phyloP scores from a whole-genome alignment of 345 rosid genomes.

The Citrus australasica region DNA sequence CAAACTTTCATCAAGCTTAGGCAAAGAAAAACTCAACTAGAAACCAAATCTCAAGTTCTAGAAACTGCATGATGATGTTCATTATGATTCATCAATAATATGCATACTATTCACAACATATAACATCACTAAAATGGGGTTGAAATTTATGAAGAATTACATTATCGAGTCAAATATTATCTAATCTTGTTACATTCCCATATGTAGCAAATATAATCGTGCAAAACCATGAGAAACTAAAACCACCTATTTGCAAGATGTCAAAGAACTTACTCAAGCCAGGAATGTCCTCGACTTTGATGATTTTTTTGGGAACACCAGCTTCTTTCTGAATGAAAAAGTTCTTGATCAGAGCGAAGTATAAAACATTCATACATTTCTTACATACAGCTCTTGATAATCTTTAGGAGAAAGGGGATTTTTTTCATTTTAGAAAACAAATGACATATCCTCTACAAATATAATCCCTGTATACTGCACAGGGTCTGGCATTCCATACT shows the following conservation, averaged over 20 bases:
- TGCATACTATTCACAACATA: not conserved
- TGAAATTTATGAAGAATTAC: not conserved
- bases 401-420: not conserved
- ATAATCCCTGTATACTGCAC: not conserved
- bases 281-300: conserved; percentile 86
- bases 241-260: not conserved
- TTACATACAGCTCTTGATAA: not conserved
- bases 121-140: not conserved
- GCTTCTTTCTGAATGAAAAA: conserved; percentile 72
- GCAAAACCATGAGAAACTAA: not conserved
- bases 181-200: not conserved
- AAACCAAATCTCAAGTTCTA: not conserved
- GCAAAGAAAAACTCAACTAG: not conserved
- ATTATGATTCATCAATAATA: not conserved
- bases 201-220: not conserved
- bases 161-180: not conserved
- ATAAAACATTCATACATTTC: not conserved
- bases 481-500: not conserved
- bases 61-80: not conserved
- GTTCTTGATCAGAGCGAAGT: conserved; percentile 17
- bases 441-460: not conserved
- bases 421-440: not conserved
- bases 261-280: conserved; percentile 80
- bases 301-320: conserved; percentile 62
- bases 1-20: conserved; percentile 10